These are phyloP conservation scores for Paulownia fortunei DNA, from an alignment of 257 asterid genomes.

Conservation along the genomic window DNA sequence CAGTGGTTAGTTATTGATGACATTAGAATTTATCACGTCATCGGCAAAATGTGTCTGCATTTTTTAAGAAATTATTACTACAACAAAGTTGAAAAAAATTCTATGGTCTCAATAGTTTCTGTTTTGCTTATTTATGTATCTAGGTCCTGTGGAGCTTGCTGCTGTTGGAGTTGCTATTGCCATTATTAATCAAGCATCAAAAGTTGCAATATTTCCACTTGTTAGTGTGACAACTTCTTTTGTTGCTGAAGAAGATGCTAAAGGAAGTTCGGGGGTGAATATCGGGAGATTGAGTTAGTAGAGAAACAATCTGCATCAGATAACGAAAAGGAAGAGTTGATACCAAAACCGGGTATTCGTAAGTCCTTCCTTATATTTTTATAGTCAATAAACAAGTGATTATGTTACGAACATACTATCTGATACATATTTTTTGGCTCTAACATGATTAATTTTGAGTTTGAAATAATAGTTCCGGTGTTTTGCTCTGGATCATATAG, in stretches of 20 bases:
- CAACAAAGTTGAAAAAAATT: not conserved
- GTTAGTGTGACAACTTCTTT: constrained; percentile 67
- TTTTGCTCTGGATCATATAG: constrained; percentile 8
- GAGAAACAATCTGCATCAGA: constrained; percentile 32
- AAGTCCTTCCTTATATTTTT: too few species aligned
- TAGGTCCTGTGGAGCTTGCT: constrained; percentile 64
- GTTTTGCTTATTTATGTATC: not conserved
- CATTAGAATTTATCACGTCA: too few species aligned
- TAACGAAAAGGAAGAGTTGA: constrained; percentile 37
- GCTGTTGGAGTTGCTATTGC: constrained; percentile 72
- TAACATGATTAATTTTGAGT: too few species aligned
- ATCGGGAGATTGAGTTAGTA: constrained; percentile 39
- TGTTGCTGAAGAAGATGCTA: constrained; percentile 69
- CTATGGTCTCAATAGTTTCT: not conserved
- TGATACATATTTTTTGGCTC: too few species aligned
- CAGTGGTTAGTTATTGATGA: too few species aligned
- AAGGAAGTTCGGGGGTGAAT: constrained; percentile 25
- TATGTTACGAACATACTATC: too few species aligned
- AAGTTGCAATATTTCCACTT: constrained; percentile 65
- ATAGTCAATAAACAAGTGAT: too few species aligned
- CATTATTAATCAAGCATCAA: constrained; percentile 61
- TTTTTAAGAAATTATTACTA: not conserved
- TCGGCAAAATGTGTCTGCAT: not conserved
- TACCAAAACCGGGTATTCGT: constrained; percentile 35
- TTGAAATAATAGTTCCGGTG: not conserved